phyloP scores from a whole-genome alignment of 2,329 filamentous ascomycete species.

The Aaosphaeria arxii region DNA sequence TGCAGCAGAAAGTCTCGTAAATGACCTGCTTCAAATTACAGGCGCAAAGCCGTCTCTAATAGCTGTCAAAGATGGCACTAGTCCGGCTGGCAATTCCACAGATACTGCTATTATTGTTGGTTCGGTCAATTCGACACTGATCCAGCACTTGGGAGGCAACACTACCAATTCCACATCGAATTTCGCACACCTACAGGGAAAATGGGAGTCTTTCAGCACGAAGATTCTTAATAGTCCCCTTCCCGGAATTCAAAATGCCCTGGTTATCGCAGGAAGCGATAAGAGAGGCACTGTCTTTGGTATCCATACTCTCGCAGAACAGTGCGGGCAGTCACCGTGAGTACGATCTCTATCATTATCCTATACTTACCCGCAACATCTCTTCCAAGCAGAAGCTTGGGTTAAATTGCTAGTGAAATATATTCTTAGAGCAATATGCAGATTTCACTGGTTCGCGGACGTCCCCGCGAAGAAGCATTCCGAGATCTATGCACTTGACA shows the following conservation, averaged over 20 bases:
- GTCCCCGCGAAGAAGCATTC: slow-evolving; percentile 6
- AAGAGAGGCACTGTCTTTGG: slow-evolving; percentile 18
- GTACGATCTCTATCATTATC: background rate
- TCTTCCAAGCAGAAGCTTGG: too few species aligned
- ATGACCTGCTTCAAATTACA: slow-evolving; percentile 14
- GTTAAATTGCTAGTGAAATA: too few species aligned
- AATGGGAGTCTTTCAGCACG: slow-evolving; percentile 65
- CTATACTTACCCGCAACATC: background rate
- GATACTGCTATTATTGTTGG: slow-evolving; percentile 8
- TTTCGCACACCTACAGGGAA: slow-evolving; percentile 22
- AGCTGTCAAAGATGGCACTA: slow-evolving; percentile 3
- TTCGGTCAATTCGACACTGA: slow-evolving; percentile 6
- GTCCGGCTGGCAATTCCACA: background rate
- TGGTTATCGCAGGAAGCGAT: slow-evolving; percentile 16
- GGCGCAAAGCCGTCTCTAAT: slow-evolving; percentile 4
- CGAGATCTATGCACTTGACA: slow-evolving; percentile 4
- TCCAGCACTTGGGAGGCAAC: slow-evolving; percentile 1
- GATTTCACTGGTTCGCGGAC: slow-evolving; percentile 12
- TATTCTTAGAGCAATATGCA: background rate
- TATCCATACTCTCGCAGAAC: slow-evolving; percentile 15
- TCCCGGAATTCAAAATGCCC: background rate
- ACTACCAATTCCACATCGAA: background rate
- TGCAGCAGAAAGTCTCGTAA: slow-evolving; percentile 11
- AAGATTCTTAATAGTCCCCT: slow-evolving; percentile 46
- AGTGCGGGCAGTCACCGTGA: slow-evolving; percentile 15